phyloP scores from a whole-genome alignment of 2,329 filamentous ascomycete genomes.

The Amauroascus verrucosus region DNA sequence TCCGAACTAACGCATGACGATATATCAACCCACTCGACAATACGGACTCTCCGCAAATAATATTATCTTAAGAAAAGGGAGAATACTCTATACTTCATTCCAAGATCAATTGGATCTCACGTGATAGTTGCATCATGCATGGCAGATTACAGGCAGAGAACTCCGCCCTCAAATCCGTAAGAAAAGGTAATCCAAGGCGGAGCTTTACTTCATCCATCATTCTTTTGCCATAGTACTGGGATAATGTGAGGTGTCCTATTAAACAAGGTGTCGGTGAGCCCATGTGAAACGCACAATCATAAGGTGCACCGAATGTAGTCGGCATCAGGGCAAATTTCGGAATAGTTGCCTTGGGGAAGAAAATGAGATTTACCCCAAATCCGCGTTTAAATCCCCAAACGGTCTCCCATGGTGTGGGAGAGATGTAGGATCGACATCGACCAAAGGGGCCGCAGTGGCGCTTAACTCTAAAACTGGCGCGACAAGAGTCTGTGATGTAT shows the following conservation, averaged over 20 bases:
- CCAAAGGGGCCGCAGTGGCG: conserved; percentile 7
- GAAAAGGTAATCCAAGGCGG: neutral
- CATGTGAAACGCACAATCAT: neutral
- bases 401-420: neutral
- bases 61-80: neutral
- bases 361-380: neutral
- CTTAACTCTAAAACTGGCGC: conserved; percentile 10
- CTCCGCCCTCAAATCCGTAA: no score
- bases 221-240: neutral
- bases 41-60: neutral
- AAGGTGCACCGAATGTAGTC: neutral
- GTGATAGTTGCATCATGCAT: conserved; percentile 8
- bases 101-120: neutral
- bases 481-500: neutral
- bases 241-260: neutral
- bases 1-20: conserved; percentile 3
- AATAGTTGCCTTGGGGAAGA: neutral
- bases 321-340: neutral
- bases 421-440: conserved; percentile 1
- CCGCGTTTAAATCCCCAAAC: neutral
- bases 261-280: conserved; percentile 1
- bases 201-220: no score
- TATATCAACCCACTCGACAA: neutral
- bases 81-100: neutral
- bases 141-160: neutral